Evolutionary conservation across 225 moss, liverwort and hornwort species (phyloP), one percentile per base, ranked within the genome.

Genomic region (Pseudoscleropodium purum): DNA sequence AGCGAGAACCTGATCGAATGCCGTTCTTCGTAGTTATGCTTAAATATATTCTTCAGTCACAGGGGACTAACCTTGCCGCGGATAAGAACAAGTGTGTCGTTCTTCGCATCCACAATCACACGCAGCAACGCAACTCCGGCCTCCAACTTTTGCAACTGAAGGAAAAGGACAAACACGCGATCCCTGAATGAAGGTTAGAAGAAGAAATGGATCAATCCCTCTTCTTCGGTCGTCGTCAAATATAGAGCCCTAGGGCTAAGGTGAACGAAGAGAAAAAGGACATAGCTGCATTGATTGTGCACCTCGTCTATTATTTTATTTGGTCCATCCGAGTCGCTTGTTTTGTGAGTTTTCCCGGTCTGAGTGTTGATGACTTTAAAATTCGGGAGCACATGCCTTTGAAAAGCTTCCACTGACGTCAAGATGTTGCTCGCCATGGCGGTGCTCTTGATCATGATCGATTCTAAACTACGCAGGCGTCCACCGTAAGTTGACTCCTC

Each of bases 101-200:
- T 98, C 73, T 98, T 98, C 39, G 98, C 98, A 90, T 98, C 98
- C 89, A 97, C 98, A 39, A 98, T 95, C 69, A 98, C 97, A 79
- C 95, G 93, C 57, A 98, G 83, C 51, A 98, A 92, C 27, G 93
- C 91, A 56, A 98, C 88, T 27, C 95, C 96, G 20, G 86, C 90
- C 88, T 98, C 96, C 87, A 98, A 77, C 88, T 93, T 95, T 91
- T 92, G 82, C 89, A 98, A 86, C 96, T 98, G 94, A 93, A 62
- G 78, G 75, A 82, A 47, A 79, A 56, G 59, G 41, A 43, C 68
- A 89, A 85, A 83, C 79, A 82, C 39, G 73, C 7, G 60, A 80
- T 83, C 31, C 43, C 29, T 63, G 43, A 84, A 84, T 87, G 85
- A 72, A 90, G 39, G 77, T 88, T 60, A 88, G 91, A 88, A 69